Conservation (phyloP, 108 stramenopile genomes). For the Chaetoceros tenuissimus region DNA sequence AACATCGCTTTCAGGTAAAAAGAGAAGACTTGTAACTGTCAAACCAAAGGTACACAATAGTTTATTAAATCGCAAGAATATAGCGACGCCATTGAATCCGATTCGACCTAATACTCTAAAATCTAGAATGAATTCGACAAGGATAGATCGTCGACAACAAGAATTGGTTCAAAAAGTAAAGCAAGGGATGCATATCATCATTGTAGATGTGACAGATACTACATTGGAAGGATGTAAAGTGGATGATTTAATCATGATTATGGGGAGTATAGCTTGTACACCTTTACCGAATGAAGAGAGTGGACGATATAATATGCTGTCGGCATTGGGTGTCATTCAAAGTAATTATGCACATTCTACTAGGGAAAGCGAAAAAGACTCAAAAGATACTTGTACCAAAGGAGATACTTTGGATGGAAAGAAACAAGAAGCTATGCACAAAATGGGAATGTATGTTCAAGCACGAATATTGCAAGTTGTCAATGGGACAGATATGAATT, state of each 20-base stretch:
- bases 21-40: background rate
- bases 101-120: too few relatives aligned
- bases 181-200: background rate
- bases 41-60: background rate
- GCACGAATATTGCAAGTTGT: background rate
- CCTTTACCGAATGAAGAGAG: background rate
- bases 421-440: too few relatives aligned
- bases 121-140: background rate
- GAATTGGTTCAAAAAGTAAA: background rate
- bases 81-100: too few relatives aligned
- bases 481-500: background rate
- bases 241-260: background rate
- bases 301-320: background rate
- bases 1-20: background rate
- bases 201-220: background rate
- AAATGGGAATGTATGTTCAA: background rate
- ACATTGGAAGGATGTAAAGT: background rate
- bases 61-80: background rate
- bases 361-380: background rate
- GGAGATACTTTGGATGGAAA: background rate
- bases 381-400: background rate
- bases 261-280: background rate
- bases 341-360: background rate
- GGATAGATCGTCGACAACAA: background rate
- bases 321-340: background rate